Percentiles rank a stretch among this genome's conserved stretches.
These are phyloP conservation scores for Cornus suecica DNA, from an alignment of 148 eudicot genomes.

Conservation along the genomic window DNA sequence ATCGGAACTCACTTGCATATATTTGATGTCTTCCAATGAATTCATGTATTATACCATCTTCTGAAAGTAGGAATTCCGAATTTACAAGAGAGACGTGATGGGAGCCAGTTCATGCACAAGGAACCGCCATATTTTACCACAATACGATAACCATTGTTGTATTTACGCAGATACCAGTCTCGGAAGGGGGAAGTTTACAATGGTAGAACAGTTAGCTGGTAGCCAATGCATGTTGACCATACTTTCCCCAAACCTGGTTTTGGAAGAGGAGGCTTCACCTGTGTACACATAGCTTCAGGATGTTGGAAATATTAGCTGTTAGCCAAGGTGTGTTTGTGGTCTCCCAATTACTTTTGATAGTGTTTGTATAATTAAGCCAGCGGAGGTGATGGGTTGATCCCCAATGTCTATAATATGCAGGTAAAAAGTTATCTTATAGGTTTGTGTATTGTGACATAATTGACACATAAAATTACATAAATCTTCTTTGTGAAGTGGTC, in stretches of 20 bases:
- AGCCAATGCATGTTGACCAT: neutral
- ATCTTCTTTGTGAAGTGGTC: neutral
- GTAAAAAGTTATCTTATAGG: neutral
- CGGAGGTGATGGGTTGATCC: neutral
- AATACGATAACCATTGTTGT: constrained; percentile 15
- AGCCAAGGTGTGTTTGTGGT: neutral
- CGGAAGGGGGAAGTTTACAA: neutral
- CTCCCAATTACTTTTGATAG: constrained; percentile 1
- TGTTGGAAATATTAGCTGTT: neutral
- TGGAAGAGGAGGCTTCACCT: neutral
- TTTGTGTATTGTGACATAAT: neutral
- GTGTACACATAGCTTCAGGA: constrained; percentile 7
- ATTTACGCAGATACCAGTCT: neutral
- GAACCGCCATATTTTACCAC: neutral
- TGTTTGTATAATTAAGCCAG: constrained; percentile 10
- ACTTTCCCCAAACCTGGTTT: neutral
- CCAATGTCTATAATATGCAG: neutral
- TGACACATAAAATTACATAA: neutral
- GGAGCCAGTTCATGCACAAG: neutral
- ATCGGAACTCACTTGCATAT: constrained; percentile 80
- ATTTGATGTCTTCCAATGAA: constrained; percentile 36
- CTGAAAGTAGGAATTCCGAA: constrained; percentile 7
- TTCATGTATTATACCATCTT: neutral
- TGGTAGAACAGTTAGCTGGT: neutral
- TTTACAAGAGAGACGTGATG: neutral